Base-by-base conservation (phyloP, 2,329 filamentous ascomycete genomes). In the Alternaria gaisen region DNA sequence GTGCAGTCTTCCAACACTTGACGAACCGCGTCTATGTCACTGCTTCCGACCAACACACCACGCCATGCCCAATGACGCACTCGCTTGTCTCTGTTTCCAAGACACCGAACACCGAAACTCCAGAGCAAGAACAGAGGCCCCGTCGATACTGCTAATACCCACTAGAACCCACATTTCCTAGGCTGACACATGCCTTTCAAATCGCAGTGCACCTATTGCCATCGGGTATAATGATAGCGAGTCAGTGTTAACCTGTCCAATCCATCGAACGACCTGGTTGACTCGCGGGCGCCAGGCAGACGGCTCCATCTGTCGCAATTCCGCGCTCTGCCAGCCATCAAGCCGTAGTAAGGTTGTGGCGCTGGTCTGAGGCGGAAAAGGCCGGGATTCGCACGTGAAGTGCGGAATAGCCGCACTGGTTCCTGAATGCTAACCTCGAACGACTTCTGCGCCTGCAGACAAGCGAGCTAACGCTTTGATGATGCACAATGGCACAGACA, bases 91-190 rank as follows among this genome's bases (percentile, higher is more conserved):
- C 56, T 18, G 22, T 43, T 32, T n/a, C 18, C 41, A 28, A 43
- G 41, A 34, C 50, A 53, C 16, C 60, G 44, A 48, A 40, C 26
- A 40, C 52, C 46, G 18, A 40, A 44, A 46, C 28, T 34, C 36
- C 40, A 43, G 18, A 40, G 26, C 12, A 26, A 22, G 34, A 57
- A 50, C 3, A 44, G 40, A 36, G 18, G 38, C 42, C 47, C 46
- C 20, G 24, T 41, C 47, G 41, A 44, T 46, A 11, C 44, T 58
- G 54, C 57, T 46, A 44, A 58, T 24, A 44, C 46, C 18, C 42
- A 63, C 51, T 44, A 26, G 44, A 55, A 28, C 53, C 66, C 66
- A 67, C 58, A 58, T 42, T 63, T 61, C 28, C 44, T 41, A 56
- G 43, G 20, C 48, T 56, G 38, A 56, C 38, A 53, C 38, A 48